phyloP scores from a whole-genome alignment of 2,329 filamentous ascomycete species.

The Ramichloridium luteum region DNA sequence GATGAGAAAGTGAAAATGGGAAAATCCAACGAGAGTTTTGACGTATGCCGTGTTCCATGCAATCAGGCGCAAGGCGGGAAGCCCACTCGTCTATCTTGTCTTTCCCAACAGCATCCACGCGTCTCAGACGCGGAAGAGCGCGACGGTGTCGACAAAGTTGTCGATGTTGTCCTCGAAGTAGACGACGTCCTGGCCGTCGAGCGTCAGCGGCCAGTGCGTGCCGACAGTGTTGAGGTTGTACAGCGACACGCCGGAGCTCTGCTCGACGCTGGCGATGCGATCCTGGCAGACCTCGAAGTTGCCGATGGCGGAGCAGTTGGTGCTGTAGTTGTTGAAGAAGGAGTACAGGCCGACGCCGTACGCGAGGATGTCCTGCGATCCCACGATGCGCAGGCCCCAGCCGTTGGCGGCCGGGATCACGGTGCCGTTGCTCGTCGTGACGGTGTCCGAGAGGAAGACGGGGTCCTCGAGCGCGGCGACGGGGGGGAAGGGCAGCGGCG shows the following conservation, averaged over 20 bases:
- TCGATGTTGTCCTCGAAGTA: slow-evolving; percentile 36
- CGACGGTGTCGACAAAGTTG: slow-evolving; percentile 33
- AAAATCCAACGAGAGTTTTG: no score
- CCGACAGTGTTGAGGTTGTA: slow-evolving; percentile 33
- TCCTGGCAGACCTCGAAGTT: slow-evolving; percentile 35
- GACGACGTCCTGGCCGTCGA: slow-evolving; percentile 33
- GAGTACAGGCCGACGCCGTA: slow-evolving; percentile 57
- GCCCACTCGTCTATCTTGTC: no score
- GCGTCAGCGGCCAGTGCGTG: slow-evolving; percentile 33
- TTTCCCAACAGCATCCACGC: no score
- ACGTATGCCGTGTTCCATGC: no score
- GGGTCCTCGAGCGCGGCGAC: slow-evolving; percentile 53
- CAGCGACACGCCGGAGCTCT: slow-evolving; percentile 26
- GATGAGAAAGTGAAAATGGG: no score
- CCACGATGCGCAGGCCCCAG: slow-evolving; percentile 53
- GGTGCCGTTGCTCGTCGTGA: slow-evolving; percentile 9
- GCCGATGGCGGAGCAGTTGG: slow-evolving; percentile 28
- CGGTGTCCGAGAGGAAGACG: slow-evolving; percentile 46
- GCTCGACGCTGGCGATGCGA: slow-evolving; percentile 37
- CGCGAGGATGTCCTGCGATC: slow-evolving; percentile 42
- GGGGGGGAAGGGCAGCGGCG: slow-evolving; percentile 51
- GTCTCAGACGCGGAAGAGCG: slow-evolving; percentile 32
- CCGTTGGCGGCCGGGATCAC: slow-evolving; percentile 37
- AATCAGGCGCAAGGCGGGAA: no score
- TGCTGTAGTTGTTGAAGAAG: slow-evolving; percentile 53